Conservation (phyloP, 2,329 filamentous ascomycete genomes). For the Gaeumannomyces sp. region DNA sequence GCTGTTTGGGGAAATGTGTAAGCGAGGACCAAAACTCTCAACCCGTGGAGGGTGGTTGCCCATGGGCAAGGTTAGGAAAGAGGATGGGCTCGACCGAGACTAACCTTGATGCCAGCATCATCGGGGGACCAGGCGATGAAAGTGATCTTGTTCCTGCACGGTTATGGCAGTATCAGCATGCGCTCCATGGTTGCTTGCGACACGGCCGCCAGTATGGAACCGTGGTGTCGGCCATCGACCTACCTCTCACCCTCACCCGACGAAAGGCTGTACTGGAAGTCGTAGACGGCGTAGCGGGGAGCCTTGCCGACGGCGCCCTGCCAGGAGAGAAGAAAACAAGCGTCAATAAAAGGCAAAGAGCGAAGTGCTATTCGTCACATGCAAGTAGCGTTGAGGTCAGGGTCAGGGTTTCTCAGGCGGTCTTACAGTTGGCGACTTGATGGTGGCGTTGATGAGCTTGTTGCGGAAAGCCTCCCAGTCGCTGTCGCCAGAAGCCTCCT, state of each 20-base stretch:
- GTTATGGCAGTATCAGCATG: background rate
- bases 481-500: conserved; percentile 59
- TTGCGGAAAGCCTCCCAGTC: conserved; percentile 71
- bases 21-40: background rate
- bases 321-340: conserved; percentile 3
- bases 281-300: conserved; percentile 76
- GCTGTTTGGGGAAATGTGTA: conserved; percentile 36
- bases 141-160: conserved; percentile 64
- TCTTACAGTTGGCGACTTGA: conserved; percentile 38
- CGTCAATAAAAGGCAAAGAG: background rate
- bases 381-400: conserved; percentile 1
- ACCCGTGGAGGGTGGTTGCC: conserved; percentile 3
- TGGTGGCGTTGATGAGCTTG: conserved; percentile 67
- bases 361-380: background rate
- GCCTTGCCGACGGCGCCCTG: conserved; percentile 58
- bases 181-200: background rate
- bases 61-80: background rate
- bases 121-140: conserved; percentile 78
- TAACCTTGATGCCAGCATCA: conserved; percentile 71
- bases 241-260: conserved; percentile 69
- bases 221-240: conserved; percentile 15
- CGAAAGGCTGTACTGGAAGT: conserved; percentile 70
- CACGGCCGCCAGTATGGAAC: background rate
- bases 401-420: background rate
- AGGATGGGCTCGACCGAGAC: conserved; percentile 22